Conservation (phyloP, 331 rosid species). For the Rhamnella rubrinervis region DNA sequence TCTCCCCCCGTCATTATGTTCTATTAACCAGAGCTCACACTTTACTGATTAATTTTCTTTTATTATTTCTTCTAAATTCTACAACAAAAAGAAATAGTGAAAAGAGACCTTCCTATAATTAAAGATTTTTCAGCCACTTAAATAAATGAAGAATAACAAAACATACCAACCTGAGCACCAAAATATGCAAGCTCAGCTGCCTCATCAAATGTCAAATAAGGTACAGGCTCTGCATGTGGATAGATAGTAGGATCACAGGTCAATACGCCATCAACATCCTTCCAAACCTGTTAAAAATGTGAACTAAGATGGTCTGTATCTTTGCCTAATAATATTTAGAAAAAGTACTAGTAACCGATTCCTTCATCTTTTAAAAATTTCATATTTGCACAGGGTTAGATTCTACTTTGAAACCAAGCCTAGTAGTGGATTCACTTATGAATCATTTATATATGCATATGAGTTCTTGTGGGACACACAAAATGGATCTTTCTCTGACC, state of each 20-base stretch:
- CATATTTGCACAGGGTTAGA: not conserved
- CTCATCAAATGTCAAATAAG: conserved; percentile 83
- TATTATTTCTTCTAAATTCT: no score
- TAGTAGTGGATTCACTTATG: not conserved
- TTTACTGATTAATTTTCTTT: not conserved
- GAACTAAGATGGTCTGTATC: conserved; percentile 5
- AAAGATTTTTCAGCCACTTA: no score
- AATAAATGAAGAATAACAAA: no score
- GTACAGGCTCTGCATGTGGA: conserved; percentile 66
- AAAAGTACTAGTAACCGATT: not conserved
- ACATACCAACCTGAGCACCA: conserved; percentile 76
- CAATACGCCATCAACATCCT: conserved; percentile 90
- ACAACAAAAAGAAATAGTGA: not conserved
- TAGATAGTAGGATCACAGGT: conserved; percentile 76
- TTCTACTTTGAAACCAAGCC: not conserved
- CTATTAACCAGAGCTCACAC: no score
- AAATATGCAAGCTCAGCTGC: conserved; percentile 93
- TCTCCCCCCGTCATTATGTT: no score
- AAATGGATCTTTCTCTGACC: conserved; percentile 33
- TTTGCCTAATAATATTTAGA: not conserved
- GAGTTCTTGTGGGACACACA: not conserved
- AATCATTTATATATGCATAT: not conserved
- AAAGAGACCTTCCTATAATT: not conserved
- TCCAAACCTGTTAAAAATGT: conserved; percentile 69
- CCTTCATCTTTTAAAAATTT: not conserved